A percentile compares a stretch with the other conserved stretches of the same genome.
Conservation (phyloP, 148 eudicot species). For the Chenopodium quinoa region DNA sequence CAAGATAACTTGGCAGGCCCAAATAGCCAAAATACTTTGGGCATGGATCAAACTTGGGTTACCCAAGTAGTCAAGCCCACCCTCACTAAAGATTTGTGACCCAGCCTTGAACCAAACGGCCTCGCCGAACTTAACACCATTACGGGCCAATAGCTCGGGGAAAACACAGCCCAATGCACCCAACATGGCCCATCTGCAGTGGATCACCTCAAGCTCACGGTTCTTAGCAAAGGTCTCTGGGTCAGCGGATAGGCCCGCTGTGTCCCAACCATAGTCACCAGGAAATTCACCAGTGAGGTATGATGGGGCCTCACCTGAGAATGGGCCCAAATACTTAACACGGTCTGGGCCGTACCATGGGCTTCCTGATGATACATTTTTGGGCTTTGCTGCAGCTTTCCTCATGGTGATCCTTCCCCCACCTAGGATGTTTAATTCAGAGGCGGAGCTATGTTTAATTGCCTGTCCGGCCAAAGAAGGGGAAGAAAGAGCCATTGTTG, state of each 20-base stretch:
- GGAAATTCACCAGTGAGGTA: conserved; percentile 49
- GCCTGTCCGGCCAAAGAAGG: conserved; percentile 34
- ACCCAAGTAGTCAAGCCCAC: conserved; percentile 45
- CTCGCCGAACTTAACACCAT: conserved; percentile 47
- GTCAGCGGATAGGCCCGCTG: conserved; percentile 48
- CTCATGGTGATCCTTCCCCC: conserved; percentile 36
- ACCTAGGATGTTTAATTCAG: conserved; percentile 14
- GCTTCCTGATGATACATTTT: conserved; percentile 34
- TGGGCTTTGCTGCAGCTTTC: conserved; percentile 29
- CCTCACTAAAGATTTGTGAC: conserved; percentile 43
- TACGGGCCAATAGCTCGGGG: conserved; percentile 44
- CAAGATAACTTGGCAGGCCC: conserved; percentile 44
- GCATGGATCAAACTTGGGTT: conserved; percentile 49
- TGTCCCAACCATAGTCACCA: conserved; percentile 47
- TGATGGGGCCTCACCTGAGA: conserved; percentile 43
- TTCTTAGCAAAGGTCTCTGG: conserved; percentile 46
- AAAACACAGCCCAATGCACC: conserved; percentile 44
- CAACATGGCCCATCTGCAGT: conserved; percentile 45
- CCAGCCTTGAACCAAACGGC: conserved; percentile 51
- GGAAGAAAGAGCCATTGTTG: conserved; percentile 47
- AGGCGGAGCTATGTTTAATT: conserved; percentile 20
- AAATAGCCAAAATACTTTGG: conserved; percentile 44
- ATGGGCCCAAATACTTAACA: conserved; percentile 47
- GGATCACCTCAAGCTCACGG: conserved; percentile 45
- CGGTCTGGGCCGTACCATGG: conserved; percentile 51